Evolutionary conservation across 2,329 filamentous ascomycete genomes (phyloP).

Genomic region (Penicillium psychrosexuale): DNA sequence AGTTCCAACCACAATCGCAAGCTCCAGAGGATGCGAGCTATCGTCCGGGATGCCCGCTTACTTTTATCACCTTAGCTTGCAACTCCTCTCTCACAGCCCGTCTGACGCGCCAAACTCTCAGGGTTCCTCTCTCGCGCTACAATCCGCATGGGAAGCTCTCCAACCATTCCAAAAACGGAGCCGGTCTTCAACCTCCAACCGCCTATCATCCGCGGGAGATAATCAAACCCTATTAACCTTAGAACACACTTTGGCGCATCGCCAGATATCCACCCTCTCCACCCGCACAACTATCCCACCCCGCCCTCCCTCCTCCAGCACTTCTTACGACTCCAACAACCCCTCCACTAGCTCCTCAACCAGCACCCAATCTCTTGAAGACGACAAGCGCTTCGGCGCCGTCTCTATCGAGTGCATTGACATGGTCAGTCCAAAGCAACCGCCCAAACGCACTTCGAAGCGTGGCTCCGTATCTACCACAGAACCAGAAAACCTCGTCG

Average conservation of each 20-base stretch:
- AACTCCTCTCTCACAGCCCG: slow-evolving; percentile 46
- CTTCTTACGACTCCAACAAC: not conserved
- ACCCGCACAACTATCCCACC: not conserved
- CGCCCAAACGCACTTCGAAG: slow-evolving; percentile 23
- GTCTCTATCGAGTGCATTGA: slow-evolving; percentile 79
- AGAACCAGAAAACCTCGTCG: slow-evolving; percentile 42
- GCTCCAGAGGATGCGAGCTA: slow-evolving; percentile 25
- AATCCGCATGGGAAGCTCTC: slow-evolving; percentile 38
- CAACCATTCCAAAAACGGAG: slow-evolving; percentile 35
- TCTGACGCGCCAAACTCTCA: not conserved
- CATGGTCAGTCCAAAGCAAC: slow-evolving; percentile 49
- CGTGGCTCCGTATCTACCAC: slow-evolving; percentile 29
- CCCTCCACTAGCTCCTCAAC: slow-evolving; percentile 3
- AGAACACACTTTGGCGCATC: slow-evolving; percentile 8
- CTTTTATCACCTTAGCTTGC: slow-evolving; percentile 62
- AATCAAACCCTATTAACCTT: not conserved
- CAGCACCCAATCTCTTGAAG: slow-evolving; percentile 17
- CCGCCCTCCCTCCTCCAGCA: not conserved
- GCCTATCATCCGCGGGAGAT: slow-evolving; percentile 6
- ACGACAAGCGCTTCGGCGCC: slow-evolving; percentile 79
- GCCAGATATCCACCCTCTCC: not conserved
- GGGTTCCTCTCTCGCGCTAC: slow-evolving; percentile 26
- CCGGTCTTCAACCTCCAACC: slow-evolving; percentile 15
- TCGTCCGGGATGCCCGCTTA: slow-evolving; percentile 56
- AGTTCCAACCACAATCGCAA: not conserved